phyloP scores from a whole-genome alignment of 768 basidiomycete genomes.

The Russula sp. region DNA sequence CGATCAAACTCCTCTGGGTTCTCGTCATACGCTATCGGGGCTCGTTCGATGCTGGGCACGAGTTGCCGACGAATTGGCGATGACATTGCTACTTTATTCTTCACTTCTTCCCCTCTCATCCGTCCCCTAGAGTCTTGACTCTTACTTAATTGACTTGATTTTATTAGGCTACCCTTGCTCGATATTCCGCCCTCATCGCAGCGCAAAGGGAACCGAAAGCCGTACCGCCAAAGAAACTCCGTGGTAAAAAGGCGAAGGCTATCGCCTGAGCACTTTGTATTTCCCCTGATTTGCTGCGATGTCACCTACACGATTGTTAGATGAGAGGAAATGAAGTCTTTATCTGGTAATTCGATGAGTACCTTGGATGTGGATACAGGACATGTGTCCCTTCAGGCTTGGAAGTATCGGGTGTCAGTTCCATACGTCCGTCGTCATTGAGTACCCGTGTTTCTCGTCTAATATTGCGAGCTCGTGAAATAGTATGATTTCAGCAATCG shows the following conservation, averaged over 20 bases:
- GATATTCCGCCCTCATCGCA: slow-evolving; percentile 66
- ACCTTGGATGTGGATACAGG: not conserved
- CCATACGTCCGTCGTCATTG: not conserved
- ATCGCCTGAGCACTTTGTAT: slow-evolving; percentile 1
- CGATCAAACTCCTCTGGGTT: slow-evolving; percentile 58
- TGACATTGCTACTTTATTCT: slow-evolving; percentile 44
- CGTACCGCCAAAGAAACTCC: slow-evolving; percentile 61
- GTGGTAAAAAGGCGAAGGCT: slow-evolving; percentile 60
- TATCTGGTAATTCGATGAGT: not conserved
- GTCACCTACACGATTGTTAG: slow-evolving; percentile 1
- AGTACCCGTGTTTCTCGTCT: not conserved
- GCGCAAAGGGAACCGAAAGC: slow-evolving; percentile 72
- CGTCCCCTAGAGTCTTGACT: not conserved
- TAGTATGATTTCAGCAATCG: not conserved
- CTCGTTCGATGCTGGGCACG: slow-evolving; percentile 58
- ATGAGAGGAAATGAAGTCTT: not conserved
- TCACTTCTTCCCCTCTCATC: slow-evolving; percentile 24
- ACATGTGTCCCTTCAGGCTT: not conserved
- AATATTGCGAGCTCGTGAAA: not conserved
- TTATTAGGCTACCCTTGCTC: slow-evolving; percentile 67
- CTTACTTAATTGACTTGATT: slow-evolving; percentile 4
- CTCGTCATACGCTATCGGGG: slow-evolving; percentile 77
- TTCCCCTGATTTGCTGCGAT: slow-evolving; percentile 2
- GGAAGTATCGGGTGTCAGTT: not conserved
- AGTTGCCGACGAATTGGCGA: slow-evolving; percentile 70